Evolutionary conservation across 2,329 filamentous ascomycete species (phyloP), one percentile per base, ranked within the genome.

Genomic region (Fusarium kyushuense): DNA sequence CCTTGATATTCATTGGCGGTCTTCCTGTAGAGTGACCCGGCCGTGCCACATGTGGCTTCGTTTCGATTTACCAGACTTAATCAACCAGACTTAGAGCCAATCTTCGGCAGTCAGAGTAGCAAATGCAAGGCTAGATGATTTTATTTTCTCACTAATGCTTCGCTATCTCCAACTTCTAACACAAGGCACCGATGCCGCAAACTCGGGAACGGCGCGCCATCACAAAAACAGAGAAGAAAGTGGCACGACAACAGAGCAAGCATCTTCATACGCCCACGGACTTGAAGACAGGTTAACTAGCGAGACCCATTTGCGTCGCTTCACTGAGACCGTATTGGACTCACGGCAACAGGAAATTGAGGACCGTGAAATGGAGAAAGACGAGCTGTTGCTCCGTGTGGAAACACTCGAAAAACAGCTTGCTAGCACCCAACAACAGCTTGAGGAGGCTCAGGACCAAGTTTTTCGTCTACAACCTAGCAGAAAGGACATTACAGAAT

Each of bases 301-400:
- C 48, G 77, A 80, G 53, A 70, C 73, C 40, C 70, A 72, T 54
- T 64, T 80, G n/a, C 76, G 77, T 40, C 73, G 66, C 25, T 80
- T 77, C 63, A 79, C 78, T 7, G 78, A 80, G 49, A 69, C 74
- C 13, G 78, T 80, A n/a, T 54, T 80, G 41, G 78, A 80, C 51
- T 75, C 71, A 21, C 76, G 78, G 51, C 78, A 80, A 25, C 69
- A 72, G 46, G 78, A 80, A 43, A 70, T 80, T 17, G 76, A 79
- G 47, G 42, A 55, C 8, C 69, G 74, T 45, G 77, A 80, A 58
- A 58, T 62, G 11, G 74, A 76, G 40, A 77, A 75, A 48, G 64
- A 62, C 40, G 68, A 65, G 29, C 71, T 79, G 30, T 58, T 62
- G 16, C 71, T 70, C 17, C 72, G 74, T 51, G 32, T 79, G 19